Evolutionary conservation across 257 asterid species (phyloP).

Genomic region (Rubia yunnanensis): DNA sequence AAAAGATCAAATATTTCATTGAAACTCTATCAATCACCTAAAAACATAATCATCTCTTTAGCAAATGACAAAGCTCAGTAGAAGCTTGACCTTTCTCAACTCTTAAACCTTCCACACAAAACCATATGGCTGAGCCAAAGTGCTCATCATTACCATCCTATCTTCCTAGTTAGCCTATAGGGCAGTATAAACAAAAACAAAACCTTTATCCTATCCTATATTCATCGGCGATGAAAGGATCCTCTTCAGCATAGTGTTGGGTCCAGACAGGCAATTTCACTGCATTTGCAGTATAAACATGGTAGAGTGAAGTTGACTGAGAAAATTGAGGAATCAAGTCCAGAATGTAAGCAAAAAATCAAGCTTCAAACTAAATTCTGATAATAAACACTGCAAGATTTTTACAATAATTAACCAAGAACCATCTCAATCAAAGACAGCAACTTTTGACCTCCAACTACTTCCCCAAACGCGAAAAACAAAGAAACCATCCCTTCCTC

Average conservation of each 20-base stretch:
- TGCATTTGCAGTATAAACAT: not conserved
- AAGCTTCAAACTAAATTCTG: not conserved
- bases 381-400: not conserved
- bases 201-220: no score
- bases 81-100: not conserved
- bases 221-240: no score
- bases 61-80: not conserved
- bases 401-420: not conserved
- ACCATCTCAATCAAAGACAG: not conserved
- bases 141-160: not conserved
- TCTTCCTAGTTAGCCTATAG: not conserved
- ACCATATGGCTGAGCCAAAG: no score
- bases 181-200: no score
- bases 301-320: not conserved
- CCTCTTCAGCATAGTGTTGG: no score
- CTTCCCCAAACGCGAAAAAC: not conserved
- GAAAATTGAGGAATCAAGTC: not conserved
- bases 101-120: not conserved
- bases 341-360: not conserved
- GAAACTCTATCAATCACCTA: not conserved
- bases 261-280: not conserved
- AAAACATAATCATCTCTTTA: not conserved
- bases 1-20: not conserved
- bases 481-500: not conserved
- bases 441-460: not conserved